Base-by-base conservation (phyloP, 148 eudicot genomes). In the Rhododendron mucronatum region DNA sequence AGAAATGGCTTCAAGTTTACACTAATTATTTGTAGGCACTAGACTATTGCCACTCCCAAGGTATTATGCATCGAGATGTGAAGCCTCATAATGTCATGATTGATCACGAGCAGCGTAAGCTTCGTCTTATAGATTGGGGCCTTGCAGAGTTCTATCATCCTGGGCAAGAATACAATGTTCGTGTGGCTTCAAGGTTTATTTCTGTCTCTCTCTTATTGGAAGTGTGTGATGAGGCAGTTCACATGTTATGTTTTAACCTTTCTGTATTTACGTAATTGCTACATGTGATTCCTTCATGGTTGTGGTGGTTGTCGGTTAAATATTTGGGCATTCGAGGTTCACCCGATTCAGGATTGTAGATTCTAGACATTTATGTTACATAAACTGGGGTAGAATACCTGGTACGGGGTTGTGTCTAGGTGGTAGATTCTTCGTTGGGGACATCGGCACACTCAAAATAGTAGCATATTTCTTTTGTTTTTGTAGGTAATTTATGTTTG, bases 51-150 rank as follows among this genome's bases (percentile, higher is more conserved):
- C 98, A 96, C 88, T 94, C 98, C 76, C 98, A 96, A 94, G 98
- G 98, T 80, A 95, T 96, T 48, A 95, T 95, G 98, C 98, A 95
- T 89, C 92, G 98, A 86, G 98, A 95, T 89, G 98, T 95, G 89
- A 95, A 95, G 87, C 98, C 98, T 74, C 98, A 96, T 80, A 96
- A 96, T 95, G 98, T 96, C 85, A 95, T 95, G 98, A 96, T 96
- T 87, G 98, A 96, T 91, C 98, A 93, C 71, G 98, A 96, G 93
- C 93, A 93, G 91, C 96, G 95, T 33, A 94, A 96, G 92, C 92
- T 96, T 87, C 98, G 96, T 65, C 96, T 96, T 51, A 95, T 96
- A 91, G 98, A 95, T 86, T 95, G 98, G 98, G 98, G 97, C 5
- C 96, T 94, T 87, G 98, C 98, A 61, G 98, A 95, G 85, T 95